A percentile compares a stretch with the other conserved stretches of the same genome.
These are phyloP conservation scores for Filobasidium floriforme DNA, from an alignment of 768 basidiomycete genomes.

Conservation along the genomic window DNA sequence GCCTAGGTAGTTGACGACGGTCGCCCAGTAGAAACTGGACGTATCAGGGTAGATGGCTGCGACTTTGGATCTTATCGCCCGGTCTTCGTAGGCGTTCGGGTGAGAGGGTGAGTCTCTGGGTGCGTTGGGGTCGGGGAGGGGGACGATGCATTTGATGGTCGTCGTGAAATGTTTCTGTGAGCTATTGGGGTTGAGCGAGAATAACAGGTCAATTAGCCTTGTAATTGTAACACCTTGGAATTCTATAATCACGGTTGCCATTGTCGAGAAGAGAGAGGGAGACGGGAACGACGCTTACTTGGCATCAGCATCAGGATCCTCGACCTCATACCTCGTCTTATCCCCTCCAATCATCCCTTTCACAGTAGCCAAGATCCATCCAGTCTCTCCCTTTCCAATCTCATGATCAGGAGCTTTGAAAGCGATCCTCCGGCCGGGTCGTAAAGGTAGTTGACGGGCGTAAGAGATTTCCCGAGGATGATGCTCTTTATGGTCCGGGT, in stretches of 20 bases:
- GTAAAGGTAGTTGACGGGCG: conserved; percentile 43
- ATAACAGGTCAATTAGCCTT: neutral
- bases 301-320: conserved; percentile 45
- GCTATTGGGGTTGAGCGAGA: neutral
- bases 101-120: conserved; percentile 36
- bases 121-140: conserved; percentile 44
- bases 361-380: conserved; percentile 47
- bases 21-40: conserved; percentile 47
- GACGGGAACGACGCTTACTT: conserved; percentile 24
- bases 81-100: conserved; percentile 41
- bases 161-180: conserved; percentile 41
- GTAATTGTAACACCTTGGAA: too few species aligned
- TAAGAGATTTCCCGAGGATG: neutral
- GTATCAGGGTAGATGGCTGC: conserved; percentile 49
- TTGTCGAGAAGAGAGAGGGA: neutral
- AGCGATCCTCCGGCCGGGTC: conserved; percentile 43
- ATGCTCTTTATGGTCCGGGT: neutral
- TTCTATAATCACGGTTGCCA: too few species aligned
- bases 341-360: conserved; percentile 39
- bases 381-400: conserved; percentile 28
- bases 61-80: conserved; percentile 37
- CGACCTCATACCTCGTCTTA: conserved; percentile 46
- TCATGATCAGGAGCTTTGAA: conserved; percentile 39
- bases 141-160: conserved; percentile 46
- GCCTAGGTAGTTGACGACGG: conserved; percentile 34